A percentile compares a stretch with the other conserved stretches of the same genome.
phyloP scores from a whole-genome alignment of 768 basidiomycete species.

The Hypholoma sublateritium region DNA sequence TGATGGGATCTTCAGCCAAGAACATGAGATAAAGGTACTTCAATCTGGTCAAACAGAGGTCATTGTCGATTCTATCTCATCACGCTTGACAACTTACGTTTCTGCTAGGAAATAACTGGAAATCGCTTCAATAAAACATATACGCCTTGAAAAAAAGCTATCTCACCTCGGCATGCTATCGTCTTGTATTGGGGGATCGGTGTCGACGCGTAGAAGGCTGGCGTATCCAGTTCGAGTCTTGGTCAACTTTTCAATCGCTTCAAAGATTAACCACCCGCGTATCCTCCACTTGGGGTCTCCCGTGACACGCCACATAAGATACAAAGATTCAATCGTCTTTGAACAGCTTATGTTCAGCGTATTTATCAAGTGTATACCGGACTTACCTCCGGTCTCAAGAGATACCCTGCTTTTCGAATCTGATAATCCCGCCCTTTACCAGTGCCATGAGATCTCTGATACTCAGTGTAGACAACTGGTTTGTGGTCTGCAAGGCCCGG shows the following conservation, averaged over 20 bases:
- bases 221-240: slow-evolving; percentile 65
- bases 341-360: background rate
- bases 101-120: slow-evolving; percentile 48
- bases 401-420: slow-evolving; percentile 44
- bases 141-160: background rate
- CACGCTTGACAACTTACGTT: slow-evolving; percentile 34
- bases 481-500: slow-evolving; percentile 51
- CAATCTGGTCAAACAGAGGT: slow-evolving; percentile 36
- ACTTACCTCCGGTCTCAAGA: slow-evolving; percentile 71
- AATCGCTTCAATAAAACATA: background rate
- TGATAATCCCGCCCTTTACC: slow-evolving; percentile 52
- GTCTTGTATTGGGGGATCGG: slow-evolving; percentile 32
- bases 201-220: slow-evolving; percentile 49
- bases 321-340: slow-evolving; percentile 74
- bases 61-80: slow-evolving; percentile 3
- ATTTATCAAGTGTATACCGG: background rate
- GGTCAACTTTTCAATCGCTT: slow-evolving; percentile 60
- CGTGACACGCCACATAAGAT: slow-evolving; percentile 69
- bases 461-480: slow-evolving; percentile 37
- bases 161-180: slow-evolving; percentile 76
- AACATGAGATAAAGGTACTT: slow-evolving; percentile 78
- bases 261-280: slow-evolving; percentile 69
- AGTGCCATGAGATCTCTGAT: slow-evolving; percentile 23
- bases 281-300: slow-evolving; percentile 69
- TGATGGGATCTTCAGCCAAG: slow-evolving; percentile 57